Evolutionary conservation across 305 asterid species (phyloP), one percentile per base, ranked within the genome.

Genomic region (Fraxinus greggii): DNA sequence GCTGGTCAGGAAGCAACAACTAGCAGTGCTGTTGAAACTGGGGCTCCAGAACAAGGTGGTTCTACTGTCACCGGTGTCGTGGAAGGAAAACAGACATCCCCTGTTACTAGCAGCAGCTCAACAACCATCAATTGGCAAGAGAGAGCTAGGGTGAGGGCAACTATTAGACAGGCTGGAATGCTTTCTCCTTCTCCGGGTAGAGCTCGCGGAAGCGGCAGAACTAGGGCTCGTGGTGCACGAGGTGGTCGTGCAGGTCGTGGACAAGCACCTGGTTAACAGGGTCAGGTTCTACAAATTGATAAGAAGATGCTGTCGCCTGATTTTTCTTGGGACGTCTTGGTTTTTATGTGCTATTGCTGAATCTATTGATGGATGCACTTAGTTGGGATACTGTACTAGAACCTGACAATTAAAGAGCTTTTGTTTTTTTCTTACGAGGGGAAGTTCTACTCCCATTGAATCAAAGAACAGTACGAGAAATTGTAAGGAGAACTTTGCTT

Each of bases 191-290:
- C 89, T 2, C 85, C 89, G 2, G 12, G 81, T 83, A 89, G 98
- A 83, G 95, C 83, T 40, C 97, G 97, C 59, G 97, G 87, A 51
- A 88, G 95, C 38, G 97, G 87, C 40, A 89, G 97, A 85, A 77
- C 83, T 74, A 93, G 95, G 29, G 97, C 91, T 8, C 93, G 98
- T 32, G 90, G 82, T 63, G 89, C 80, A 0, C 90, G 98, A 7
- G 89, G 91, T 75, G 92, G 89, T 59, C 93, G 95, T 7, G 35
- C 86, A 51, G 88, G 88, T 6, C 97, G 97, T 7, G 96, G 98
- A 28, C 93, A 75, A 33, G 59, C 90, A 31, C 86, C 94, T 81
- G 89, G 95, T 65, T 86, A 88, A 65, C 81, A 63, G 83, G 69
- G 54, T 3, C 29, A 10, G 40, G 19, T 12, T 67, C 38, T 65